Evolutionary conservation across 2,329 filamentous ascomycete species (phyloP), one percentile per base, ranked within the genome.

Genomic region (Penicillium rolfsii): DNA sequence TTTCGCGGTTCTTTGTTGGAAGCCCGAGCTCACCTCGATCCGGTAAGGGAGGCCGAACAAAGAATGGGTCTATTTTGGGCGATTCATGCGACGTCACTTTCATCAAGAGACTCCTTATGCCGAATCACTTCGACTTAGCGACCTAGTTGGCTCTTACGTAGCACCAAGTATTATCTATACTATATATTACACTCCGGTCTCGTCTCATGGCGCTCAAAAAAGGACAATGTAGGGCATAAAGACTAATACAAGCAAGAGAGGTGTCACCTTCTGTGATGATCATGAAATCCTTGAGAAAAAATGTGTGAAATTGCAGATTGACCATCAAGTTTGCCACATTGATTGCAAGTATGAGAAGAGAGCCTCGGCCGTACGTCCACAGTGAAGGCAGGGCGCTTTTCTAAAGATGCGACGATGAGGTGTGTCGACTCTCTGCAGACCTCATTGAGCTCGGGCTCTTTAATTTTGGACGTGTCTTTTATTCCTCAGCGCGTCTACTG

Each of bases 401-500:
- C 28, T 49, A n/a, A 28, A 33, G 24, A n/a, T 49, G 28, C 28
- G 46, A 28, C 16, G 28, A 49, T 49, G 28, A 49, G 46, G 46
- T 49, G 28, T 49, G 46, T 49, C 22, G 35, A 19, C 3, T 28
- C 24, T 6, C 24, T 14, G 3, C 35, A 36, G 35, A 12, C 12
- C 1, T 36, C 4, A 14, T 36, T 36, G 35, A 36, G 35, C 2
- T 40, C 12, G 36, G 36, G 36, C n/a, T 38, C 35, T 16, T 4
- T n/a, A 3, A 11, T 30, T 33, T 33, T 16, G 33, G 28, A 49
- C 14, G 7, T 7, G 16, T 22, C 16, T 19, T 6, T 19, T 22
- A 28, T 49, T 49, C 46, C 16, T 49, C n/a, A 28, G 46, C 28
- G 46, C 46, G 2, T 49, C 46, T 49, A n/a, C 28, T 49, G 46